Percentiles rank a stretch among this genome's conserved stretches.
Conservation (phyloP, 2,329 filamentous ascomycete species). For the Trichoderma sp. region DNA sequence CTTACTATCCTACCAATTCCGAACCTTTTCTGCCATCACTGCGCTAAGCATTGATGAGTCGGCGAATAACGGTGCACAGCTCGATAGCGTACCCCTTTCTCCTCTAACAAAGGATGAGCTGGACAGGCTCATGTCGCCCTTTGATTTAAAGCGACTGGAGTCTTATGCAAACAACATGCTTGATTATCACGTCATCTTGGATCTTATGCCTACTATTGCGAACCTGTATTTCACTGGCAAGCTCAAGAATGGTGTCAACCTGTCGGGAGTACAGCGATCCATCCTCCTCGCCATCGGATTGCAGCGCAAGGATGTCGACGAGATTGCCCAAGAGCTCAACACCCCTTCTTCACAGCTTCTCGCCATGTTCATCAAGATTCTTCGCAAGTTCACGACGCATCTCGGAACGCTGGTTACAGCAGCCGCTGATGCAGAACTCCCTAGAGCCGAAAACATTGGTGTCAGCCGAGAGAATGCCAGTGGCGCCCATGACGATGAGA, state of each 20-base stretch:
- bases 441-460: constrained; percentile 57
- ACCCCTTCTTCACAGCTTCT: constrained; percentile 77
- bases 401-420: constrained; percentile 75
- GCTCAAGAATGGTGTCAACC: constrained; percentile 64
- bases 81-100: constrained; percentile 54
- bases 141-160: constrained; percentile 91
- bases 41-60: constrained; percentile 89
- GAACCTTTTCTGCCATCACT: constrained; percentile 72
- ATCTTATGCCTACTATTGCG: constrained; percentile 83
- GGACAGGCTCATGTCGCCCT: constrained; percentile 78
- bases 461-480: constrained; percentile 61
- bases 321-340: constrained; percentile 74
- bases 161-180: constrained; percentile 96
- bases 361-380: constrained; percentile 96
- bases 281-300: constrained; percentile 89
- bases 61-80: constrained; percentile 69
- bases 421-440: constrained; percentile 69
- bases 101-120: constrained; percentile 73
- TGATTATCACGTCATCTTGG: constrained; percentile 95
- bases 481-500: constrained; percentile 69
- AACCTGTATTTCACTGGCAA: constrained; percentile 82
- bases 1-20: constrained; percentile 90
- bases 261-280: constrained; percentile 81
- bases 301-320: constrained; percentile 84
- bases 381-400: constrained; percentile 80